Conservation (phyloP, 176 grass and related monocot species). For the Eleusine coracana region DNA sequence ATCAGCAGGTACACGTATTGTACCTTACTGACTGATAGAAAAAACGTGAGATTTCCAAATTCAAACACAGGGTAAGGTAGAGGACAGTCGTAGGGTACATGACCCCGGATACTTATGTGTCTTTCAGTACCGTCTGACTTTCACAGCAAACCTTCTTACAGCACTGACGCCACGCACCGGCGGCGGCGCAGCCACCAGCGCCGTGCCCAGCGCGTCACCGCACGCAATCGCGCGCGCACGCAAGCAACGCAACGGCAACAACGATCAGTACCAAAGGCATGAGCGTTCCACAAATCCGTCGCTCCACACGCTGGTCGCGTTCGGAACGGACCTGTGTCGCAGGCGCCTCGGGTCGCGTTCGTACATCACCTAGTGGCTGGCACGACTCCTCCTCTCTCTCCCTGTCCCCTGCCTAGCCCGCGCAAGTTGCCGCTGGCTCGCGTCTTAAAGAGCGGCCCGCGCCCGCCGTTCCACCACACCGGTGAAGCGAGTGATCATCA, state of each 20-base stretch:
- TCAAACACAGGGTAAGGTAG: no score
- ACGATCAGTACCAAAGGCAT: neutral
- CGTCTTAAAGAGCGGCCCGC: constrained; percentile 2
- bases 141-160: neutral
- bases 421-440: neutral
- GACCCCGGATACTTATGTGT: no score
- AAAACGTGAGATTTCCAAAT: no score
- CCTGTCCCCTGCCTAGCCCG: neutral
- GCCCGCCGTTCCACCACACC: neutral
- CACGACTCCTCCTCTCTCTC: neutral
- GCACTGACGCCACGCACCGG: neutral
- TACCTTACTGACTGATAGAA: no score
- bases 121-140: no score
- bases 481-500: neutral
- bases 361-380: neutral
- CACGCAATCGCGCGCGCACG: neutral
- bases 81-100: no score
- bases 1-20: neutral
- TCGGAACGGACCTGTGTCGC: neutral
- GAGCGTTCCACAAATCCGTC: neutral
- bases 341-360: constrained; percentile 7
- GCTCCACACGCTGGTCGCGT: neutral
- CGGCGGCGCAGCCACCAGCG: neutral
- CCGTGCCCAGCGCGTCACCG: neutral
- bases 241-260: constrained; percentile 21